phyloP scores from a whole-genome alignment of 805 yeast species.

The Wickerhamiella cacticola region DNA sequence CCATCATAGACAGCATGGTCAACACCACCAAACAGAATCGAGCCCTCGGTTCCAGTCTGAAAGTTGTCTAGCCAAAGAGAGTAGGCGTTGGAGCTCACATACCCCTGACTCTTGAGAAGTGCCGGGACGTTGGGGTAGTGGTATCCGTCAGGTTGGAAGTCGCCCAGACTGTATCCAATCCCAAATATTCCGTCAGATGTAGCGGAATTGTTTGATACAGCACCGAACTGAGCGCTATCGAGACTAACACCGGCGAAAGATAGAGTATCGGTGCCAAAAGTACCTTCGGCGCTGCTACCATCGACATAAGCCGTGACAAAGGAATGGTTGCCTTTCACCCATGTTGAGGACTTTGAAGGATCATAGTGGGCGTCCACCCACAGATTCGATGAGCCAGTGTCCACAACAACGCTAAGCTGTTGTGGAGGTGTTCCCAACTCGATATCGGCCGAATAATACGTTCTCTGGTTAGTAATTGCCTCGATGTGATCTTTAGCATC shows the following conservation, averaged over 20 bases:
- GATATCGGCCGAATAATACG: not conserved
- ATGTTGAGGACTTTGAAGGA: not conserved
- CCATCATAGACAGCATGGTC: slow-evolving; percentile 39
- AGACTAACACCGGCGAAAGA: slow-evolving; percentile 38
- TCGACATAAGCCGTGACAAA: slow-evolving; percentile 36
- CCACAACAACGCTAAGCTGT: slow-evolving; percentile 41
- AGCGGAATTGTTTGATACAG: slow-evolving; percentile 40
- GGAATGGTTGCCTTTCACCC: not conserved
- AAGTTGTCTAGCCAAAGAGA: slow-evolving; percentile 34
- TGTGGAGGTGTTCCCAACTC: slow-evolving; percentile 27
- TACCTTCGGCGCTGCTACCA: slow-evolving; percentile 35
- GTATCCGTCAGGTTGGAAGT: too few relatives aligned
- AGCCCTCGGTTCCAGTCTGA: slow-evolving; percentile 22
- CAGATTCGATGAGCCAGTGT: slow-evolving; percentile 62
- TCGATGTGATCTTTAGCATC: too few relatives aligned
- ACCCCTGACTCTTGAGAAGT: slow-evolving; percentile 31
- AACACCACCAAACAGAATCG: slow-evolving; percentile 38
- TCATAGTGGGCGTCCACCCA: slow-evolving; percentile 34
- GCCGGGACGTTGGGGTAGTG: slow-evolving; percentile 29
- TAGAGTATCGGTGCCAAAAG: slow-evolving; percentile 47
- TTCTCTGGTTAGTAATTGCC: slow-evolving; percentile 10
- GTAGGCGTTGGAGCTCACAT: slow-evolving; percentile 33
- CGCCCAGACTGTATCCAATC: too few relatives aligned
- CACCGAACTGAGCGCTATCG: slow-evolving; percentile 51
- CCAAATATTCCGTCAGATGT: slow-evolving; percentile 37